Percentiles rank a stretch among this genome's conserved stretches.
Conservation (phyloP, 805 yeast species). For the Candida piceae region DNA sequence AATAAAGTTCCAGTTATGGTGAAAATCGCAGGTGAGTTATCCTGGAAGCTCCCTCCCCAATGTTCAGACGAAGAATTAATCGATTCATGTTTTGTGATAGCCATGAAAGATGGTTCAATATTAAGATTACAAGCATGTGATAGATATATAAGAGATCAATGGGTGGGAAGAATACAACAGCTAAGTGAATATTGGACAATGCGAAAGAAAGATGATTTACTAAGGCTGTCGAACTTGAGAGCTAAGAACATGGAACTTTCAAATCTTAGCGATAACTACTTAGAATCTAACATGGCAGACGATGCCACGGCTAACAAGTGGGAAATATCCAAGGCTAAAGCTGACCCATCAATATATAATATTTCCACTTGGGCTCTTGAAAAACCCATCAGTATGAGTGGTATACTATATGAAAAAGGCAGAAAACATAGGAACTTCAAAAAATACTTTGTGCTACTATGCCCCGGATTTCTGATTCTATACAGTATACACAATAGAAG, state of each 20-base stretch:
- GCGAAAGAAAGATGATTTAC: conserved; percentile 37
- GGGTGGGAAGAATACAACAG: conserved; percentile 52
- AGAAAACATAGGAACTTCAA: conserved; percentile 64
- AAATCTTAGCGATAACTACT: conserved; percentile 44
- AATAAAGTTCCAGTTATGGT: conserved; percentile 21
- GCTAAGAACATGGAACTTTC: conserved; percentile 41
- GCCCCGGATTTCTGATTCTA: conserved; percentile 64
- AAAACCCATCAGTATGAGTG: conserved; percentile 57
- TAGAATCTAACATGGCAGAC: conserved; percentile 50
- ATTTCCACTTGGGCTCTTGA: conserved; percentile 55
- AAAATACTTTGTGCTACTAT: conserved; percentile 55
- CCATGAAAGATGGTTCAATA: conserved; percentile 39
- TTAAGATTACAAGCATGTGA: conserved; percentile 55
- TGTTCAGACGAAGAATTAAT: conserved; percentile 22
- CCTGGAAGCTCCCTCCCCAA: conserved; percentile 25
- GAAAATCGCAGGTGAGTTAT: conserved; percentile 25
- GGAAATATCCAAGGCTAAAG: conserved; percentile 46
- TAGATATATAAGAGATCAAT: conserved; percentile 45
- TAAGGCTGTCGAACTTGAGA: conserved; percentile 33
- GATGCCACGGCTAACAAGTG: conserved; percentile 36
- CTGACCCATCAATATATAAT: conserved; percentile 51
- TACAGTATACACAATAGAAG: conserved; percentile 49
- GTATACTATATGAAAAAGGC: conserved; percentile 63
- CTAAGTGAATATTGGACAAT: conserved; percentile 56
- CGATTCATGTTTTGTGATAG: conserved; percentile 51